Conservation (phyloP, 495 filamentous ascomycete genomes). For the Xylaria acuta region DNA sequence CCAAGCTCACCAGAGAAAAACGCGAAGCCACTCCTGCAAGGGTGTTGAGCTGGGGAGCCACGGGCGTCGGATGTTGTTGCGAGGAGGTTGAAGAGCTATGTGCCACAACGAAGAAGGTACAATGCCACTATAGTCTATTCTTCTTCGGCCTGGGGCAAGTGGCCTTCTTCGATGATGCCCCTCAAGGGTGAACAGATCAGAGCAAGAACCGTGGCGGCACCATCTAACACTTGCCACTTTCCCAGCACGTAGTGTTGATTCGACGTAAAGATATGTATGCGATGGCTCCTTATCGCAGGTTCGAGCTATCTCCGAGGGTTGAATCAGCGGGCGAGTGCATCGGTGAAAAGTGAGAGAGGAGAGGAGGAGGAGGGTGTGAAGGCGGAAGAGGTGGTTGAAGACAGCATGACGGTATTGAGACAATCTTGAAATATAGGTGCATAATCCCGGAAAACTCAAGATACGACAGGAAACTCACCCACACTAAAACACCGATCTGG, state of each 20-base stretch:
- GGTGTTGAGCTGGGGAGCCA: conserved; percentile 28
- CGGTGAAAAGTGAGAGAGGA: too few species aligned
- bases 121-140: conserved; percentile 1
- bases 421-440: background rate
- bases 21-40: conserved; percentile 1
- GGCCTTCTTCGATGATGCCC: conserved; percentile 2
- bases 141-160: background rate
- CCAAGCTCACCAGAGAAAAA: background rate
- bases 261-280: background rate
- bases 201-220: background rate
- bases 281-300: background rate
- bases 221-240: background rate
- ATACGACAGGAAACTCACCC: conserved; percentile 2
- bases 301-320: conserved; percentile 5
- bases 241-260: background rate
- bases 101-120: background rate
- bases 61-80: conserved; percentile 19
- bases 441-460: conserved; percentile 8
- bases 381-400: conserved; percentile 12
- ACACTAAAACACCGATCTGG: background rate
- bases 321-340: background rate
- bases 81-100: background rate
- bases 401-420: conserved; percentile 22
- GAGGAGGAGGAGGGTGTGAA: background rate
- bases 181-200: background rate